A percentile compares a stretch with the other conserved stretches of the same genome.
Conservation (phyloP, 208 protist genomes). For the Vickermania spadyakhi region DNA sequence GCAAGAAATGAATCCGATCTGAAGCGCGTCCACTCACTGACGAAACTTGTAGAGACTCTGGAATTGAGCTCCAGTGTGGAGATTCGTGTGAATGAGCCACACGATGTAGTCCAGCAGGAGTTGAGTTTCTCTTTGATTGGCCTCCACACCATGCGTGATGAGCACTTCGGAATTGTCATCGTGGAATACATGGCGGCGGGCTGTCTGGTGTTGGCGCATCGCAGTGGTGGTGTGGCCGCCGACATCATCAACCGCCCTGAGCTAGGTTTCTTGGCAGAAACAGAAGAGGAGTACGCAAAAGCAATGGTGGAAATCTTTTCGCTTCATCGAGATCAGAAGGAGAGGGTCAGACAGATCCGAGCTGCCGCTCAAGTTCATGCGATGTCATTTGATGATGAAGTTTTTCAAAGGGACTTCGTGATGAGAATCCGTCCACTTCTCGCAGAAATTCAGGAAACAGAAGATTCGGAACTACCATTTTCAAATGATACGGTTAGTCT, state of each 20-base stretch:
- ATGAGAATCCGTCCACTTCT: conserved; percentile 6
- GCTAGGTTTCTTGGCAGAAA: conserved; percentile 82
- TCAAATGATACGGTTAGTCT: background rate
- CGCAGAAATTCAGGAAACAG: background rate
- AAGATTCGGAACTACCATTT: background rate
- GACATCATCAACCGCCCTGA: conserved; percentile 87
- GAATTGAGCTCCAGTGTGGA: conserved; percentile 49
- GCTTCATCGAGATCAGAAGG: conserved; percentile 17
- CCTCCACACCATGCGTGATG: conserved; percentile 98
- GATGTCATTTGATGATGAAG: conserved; percentile 17
- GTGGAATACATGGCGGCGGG: conserved; percentile 96
- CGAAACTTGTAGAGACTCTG: conserved; percentile 23
- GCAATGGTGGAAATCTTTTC: conserved; percentile 44
- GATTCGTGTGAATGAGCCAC: conserved; percentile 48
- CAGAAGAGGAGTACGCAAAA: conserved; percentile 79
- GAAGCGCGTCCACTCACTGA: conserved; percentile 43
- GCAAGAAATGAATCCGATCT: conserved; percentile 73
- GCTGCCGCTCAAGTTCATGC: conserved; percentile 20
- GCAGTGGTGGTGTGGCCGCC: conserved; percentile 88
- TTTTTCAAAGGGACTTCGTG: conserved; percentile 19
- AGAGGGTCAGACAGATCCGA: conserved; percentile 25
- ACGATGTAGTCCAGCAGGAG: conserved; percentile 28
- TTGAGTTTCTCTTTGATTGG: conserved; percentile 70
- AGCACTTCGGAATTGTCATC: conserved; percentile 99
- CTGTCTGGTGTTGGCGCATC: conserved; percentile 89